A percentile compares a stretch with the other conserved stretches of the same genome.
phyloP scores from a whole-genome alignment of 768 basidiomycete species.

The Mrakia blollopis region DNA sequence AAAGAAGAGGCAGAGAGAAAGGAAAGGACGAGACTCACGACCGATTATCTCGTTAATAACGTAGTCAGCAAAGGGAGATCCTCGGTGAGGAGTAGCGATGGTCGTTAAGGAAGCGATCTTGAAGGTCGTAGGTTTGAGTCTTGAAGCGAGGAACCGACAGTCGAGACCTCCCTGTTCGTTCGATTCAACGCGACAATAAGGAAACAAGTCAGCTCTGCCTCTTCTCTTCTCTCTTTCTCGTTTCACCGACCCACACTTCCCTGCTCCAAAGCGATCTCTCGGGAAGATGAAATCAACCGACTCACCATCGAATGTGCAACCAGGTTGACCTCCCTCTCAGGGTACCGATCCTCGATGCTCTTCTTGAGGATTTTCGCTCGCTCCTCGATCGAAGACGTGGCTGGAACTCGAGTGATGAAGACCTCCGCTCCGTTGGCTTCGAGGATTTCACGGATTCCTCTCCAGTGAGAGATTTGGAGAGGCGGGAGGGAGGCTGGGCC shows the following conservation, averaged over 20 bases:
- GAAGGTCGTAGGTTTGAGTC: conserved; percentile 71
- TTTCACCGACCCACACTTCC: too few relatives aligned
- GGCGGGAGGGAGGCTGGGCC: conserved; percentile 58
- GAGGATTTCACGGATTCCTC: conserved; percentile 89
- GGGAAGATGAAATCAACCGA: neutral
- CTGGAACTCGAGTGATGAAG: conserved; percentile 88
- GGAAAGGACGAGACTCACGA: conserved; percentile 35
- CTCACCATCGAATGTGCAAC: conserved; percentile 79
- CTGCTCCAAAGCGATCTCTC: too few relatives aligned
- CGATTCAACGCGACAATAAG: neutral
- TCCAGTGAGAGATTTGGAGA: conserved; percentile 88
- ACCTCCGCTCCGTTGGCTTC: conserved; percentile 84
- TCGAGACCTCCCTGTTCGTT: conserved; percentile 77
- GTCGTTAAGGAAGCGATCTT: conserved; percentile 85
- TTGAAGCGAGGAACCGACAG: conserved; percentile 82
- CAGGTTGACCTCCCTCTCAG: conserved; percentile 79
- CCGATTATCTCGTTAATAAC: conserved; percentile 45
- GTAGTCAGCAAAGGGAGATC: conserved; percentile 88
- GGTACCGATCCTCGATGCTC: conserved; percentile 70
- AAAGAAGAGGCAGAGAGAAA: neutral
- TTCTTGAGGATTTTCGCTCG: conserved; percentile 85
- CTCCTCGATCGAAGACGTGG: conserved; percentile 79
- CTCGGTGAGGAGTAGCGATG: conserved; percentile 90
- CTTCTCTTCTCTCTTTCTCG: neutral
- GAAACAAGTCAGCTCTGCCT: neutral